Percentiles rank a stretch among this genome's conserved stretches.
These are phyloP conservation scores for Symbiodinium pilosum DNA, from an alignment of 73 alveolate species.

Conservation along the genomic window DNA sequence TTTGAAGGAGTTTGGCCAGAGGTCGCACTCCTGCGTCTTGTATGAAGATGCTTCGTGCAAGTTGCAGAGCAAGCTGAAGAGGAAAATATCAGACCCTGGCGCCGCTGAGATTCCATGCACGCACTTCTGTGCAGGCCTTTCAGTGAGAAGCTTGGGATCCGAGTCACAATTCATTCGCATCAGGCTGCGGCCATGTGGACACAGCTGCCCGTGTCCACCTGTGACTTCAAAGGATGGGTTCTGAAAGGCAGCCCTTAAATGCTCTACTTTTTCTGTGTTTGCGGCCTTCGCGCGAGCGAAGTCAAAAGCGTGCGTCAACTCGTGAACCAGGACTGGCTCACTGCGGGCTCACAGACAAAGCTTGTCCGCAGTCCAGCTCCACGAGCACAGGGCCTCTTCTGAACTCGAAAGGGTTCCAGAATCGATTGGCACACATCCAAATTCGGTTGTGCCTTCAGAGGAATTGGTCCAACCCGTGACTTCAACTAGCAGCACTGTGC, in stretches of 20 bases:
- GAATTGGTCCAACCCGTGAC: background rate
- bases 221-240: background rate
- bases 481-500: background rate
- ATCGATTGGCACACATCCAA: slow-evolving; percentile 93
- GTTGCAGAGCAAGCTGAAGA: background rate
- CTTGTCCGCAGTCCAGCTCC: too few relatives aligned
- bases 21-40: slow-evolving; percentile 36
- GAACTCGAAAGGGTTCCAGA: slow-evolving; percentile 91
- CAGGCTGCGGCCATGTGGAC: slow-evolving; percentile 28
- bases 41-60: background rate
- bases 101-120: slow-evolving; percentile 69
- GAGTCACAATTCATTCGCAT: background rate
- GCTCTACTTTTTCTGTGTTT: too few relatives aligned
- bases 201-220: slow-evolving; percentile 52
- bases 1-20: slow-evolving; percentile 69
- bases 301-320: slow-evolving; percentile 83
- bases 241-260: too few relatives aligned
- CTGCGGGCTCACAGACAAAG: too few relatives aligned
- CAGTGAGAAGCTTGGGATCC: background rate
- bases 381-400: too few relatives aligned
- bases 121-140: slow-evolving; percentile 58
- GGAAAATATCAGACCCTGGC: background rate
- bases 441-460: slow-evolving; percentile 56
- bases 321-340: slow-evolving; percentile 79
- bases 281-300: slow-evolving; percentile 75